Base-by-base conservation (phyloP, 345 rosid species). In the Sonneratia caseolaris region DNA sequence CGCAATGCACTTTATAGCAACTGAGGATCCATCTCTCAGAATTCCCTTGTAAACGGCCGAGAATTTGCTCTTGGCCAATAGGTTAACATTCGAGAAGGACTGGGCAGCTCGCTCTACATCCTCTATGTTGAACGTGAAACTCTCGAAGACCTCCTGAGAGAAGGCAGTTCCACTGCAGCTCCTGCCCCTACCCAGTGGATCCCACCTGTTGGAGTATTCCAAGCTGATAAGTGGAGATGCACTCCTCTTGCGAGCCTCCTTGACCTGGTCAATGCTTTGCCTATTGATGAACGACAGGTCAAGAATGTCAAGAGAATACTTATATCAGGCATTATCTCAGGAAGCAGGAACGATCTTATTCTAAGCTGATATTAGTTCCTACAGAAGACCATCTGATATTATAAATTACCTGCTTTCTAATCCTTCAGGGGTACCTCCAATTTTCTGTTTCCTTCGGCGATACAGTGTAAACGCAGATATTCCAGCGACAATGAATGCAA, bases 71-170 rank as follows among this genome's bases (percentile, higher is more conserved):
- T 82, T 90, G 55, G 92, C 94, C 81, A 92, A 73, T 79, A 95
- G 70, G 70, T 95, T 95, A 65, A 67, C 71, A 64, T 92, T 96
- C 5, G 90, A 88, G 84, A 95, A 95, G 74, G 91, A 85, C 73
- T 89, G 99, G 16, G 99, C 92, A 11, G 98, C 98, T 19, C 92
- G 89, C 79, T 92, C 97, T 65, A 95, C 91, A 70, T 90, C 99
- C 72, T 95, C 97, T 53, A 95, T 81, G 68, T 92, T 95, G 83
- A 89, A 92, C 94, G 84, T 83, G 79, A 88, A 90, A 82, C 96
- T 92, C 84, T 95, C 96, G 27, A 91, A 84, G 72, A 89, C 83
- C 79, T 90, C 99, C 71, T 84, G 96, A 36, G 96, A 88, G 74
- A 86, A 76, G 3, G 86, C 88, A 79, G 72, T 87, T 72, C 77